Conservation (phyloP, 192 early-diverging fungal genomes). For the Entrophospora sp. region DNA sequence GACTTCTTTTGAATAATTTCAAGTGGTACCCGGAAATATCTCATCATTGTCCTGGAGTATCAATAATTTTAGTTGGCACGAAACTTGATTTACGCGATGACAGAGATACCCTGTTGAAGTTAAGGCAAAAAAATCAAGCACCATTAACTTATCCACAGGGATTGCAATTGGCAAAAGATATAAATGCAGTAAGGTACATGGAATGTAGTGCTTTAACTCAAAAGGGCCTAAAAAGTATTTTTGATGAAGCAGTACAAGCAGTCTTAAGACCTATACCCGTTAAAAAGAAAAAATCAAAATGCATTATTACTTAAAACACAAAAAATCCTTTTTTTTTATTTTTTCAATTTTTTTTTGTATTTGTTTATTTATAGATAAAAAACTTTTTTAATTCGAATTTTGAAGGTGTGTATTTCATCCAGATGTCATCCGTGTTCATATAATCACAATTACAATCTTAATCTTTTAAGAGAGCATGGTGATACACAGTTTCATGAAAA, state of each 20-base stretch:
- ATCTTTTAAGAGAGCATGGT: too few relatives aligned
- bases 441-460: too few relatives aligned
- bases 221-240: conserved; percentile 91
- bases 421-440: too few relatives aligned
- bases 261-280: conserved; percentile 86
- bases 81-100: conserved; percentile 85
- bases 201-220: conserved; percentile 90
- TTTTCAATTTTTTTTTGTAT: too few relatives aligned
- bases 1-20: too few relatives aligned
- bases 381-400: too few relatives aligned
- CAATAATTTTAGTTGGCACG: conserved; percentile 90
- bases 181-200: conserved; percentile 85
- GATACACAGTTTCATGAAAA: too few relatives aligned
- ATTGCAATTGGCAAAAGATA: conserved; percentile 70
- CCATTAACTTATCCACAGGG: conserved; percentile 74
- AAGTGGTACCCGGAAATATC: conserved; percentile 95
- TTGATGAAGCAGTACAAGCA: conserved; percentile 95
- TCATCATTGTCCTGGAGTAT: conserved; percentile 93
- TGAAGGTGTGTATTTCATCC: too few relatives aligned
- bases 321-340: too few relatives aligned
- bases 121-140: conserved; percentile 70
- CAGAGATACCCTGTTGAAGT: conserved; percentile 60
- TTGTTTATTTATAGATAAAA: too few relatives aligned
- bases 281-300: too few relatives aligned
- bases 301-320: too few relatives aligned